Evolutionary conservation across 371 early-diverging fungal genomes (phyloP), one percentile per base, ranked within the genome.

Genomic region (Lichtheimia ramosa): DNA sequence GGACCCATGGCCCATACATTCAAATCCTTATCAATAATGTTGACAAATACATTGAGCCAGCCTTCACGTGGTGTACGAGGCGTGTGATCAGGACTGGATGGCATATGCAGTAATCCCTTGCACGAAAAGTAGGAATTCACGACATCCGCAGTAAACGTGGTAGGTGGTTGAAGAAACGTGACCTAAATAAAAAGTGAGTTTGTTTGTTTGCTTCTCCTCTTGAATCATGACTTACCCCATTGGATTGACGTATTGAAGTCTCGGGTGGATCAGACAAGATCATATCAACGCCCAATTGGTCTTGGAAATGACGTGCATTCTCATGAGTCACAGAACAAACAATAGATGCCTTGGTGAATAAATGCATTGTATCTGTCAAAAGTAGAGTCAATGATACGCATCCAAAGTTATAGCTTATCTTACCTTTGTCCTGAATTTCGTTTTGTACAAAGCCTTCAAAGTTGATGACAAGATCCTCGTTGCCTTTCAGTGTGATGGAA

Each of bases 401-500:
- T 34, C 6, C 5, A 28, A 34, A 34, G 6, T 5, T 2, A 8
- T 8, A 8, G 2, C 10, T 8, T 34, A 1, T 34, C 10, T 34
- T 34, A 34, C 34, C 34, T 8, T 34, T 34, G 8, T 34, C 34
- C 34, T 34, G 34, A 34, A 34, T 16, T 21, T 21, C 54, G 16
- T 10, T 34, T 39, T 75, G 61, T 6, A 75, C 64, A 15, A 75
- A 59, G 0, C 75, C 75, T 64, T 75, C 72, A 48, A 75, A 72
- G 23, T 72, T 67, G 20, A 75, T 65, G 6, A 72, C 60, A 16
- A 75, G 54, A 24, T 70, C 70, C 51, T 70, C 66, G 21, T 58
- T 58, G 39, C 61, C 23, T 27, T 64, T 59, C 5, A 75, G 54
- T 12, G 53, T 49, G 1, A 72, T 56, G 0, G 75, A 68, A 34